These are phyloP conservation scores for Pyrus communis DNA, from an alignment of 306 rosid species.

Conservation along the genomic window DNA sequence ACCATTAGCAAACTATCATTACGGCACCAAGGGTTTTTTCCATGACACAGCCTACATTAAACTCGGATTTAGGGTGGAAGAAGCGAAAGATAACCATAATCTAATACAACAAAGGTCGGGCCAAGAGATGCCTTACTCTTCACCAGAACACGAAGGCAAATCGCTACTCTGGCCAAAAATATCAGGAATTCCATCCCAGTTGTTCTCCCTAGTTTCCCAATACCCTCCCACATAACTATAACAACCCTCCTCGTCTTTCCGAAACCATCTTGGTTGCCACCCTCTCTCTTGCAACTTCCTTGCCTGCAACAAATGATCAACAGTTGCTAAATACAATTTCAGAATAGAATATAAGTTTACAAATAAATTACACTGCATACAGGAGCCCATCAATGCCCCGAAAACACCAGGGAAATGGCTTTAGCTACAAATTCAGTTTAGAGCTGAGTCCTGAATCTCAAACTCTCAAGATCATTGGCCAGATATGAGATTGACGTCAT, in stretches of 20 bases:
- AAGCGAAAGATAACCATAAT: not conserved
- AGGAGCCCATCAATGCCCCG: not conserved
- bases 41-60: constrained; percentile 31
- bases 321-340: not conserved
- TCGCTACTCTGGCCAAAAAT: constrained; percentile 71
- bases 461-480: no score
- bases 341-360: not conserved
- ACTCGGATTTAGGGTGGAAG: constrained; percentile 18
- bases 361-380: not conserved
- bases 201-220: constrained; percentile 85
- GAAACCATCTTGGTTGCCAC: constrained; percentile 97
- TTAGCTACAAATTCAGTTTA: not conserved
- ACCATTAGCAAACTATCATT: constrained; percentile 4
- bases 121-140: constrained; percentile 16
- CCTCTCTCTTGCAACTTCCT: constrained; percentile 97
- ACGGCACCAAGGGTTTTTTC: constrained; percentile 6
- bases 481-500: not conserved
- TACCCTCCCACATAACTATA: constrained; percentile 77
- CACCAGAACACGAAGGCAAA: constrained; percentile 57
- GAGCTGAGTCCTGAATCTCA: not conserved
- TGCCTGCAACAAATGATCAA: constrained; percentile 47
- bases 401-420: not conserved
- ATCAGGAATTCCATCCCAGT: constrained; percentile 78
- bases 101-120: constrained; percentile 7
- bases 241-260: constrained; percentile 78